Evolutionary conservation across 495 filamentous ascomycete species (phyloP), one percentile per base, ranked within the genome.

Genomic region (Aspergillus cristatus): DNA sequence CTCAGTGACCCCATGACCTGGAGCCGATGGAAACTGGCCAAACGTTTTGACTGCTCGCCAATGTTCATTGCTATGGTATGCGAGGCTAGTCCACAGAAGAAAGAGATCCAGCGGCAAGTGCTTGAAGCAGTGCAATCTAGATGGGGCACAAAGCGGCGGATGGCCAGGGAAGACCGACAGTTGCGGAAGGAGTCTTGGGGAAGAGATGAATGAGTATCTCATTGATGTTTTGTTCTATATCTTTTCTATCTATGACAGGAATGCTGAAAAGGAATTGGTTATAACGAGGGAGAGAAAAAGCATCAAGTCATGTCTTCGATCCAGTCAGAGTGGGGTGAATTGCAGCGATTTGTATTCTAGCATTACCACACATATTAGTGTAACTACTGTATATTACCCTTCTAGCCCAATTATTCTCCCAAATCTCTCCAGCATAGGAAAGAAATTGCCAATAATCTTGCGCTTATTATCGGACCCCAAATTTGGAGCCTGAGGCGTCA

Each of bases 21-120:
- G 86, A 86, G 78, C 45, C 72, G 82, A 38, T 62, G 57, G 38
- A 72, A 63, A 52, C 62, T 95, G 40, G 82, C 86, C 26, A 67
- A 75, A 50, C 77, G 75, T 43, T 95, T 82, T 58, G 71, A 75
- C n/a, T 94, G 87, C 68, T 76, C 74, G 41, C 68, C 75, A 14
- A 62, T 81, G 32, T 94, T 95, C 50, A 74, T 94, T 40, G 71
- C 60, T 7, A 62, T 70, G 58, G 66, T 71, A 26, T 70, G 64
- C 31, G 61, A 70, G 46, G 65, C 66, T 28, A 59, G 58, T 34
- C 57, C 58, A 24, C 50, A 67, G 43, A 70, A 66, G 58, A 68
- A 63, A 51, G 60, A 65, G 38, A 63, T 62, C 15, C 69, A 75
- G 34, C 62, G 84, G 40, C 57, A 65, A 37, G 61, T 69, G 33